Evolutionary conservation across 371 early-diverging fungal genomes (phyloP).

Genomic region (Mucor lusitanicus): DNA sequence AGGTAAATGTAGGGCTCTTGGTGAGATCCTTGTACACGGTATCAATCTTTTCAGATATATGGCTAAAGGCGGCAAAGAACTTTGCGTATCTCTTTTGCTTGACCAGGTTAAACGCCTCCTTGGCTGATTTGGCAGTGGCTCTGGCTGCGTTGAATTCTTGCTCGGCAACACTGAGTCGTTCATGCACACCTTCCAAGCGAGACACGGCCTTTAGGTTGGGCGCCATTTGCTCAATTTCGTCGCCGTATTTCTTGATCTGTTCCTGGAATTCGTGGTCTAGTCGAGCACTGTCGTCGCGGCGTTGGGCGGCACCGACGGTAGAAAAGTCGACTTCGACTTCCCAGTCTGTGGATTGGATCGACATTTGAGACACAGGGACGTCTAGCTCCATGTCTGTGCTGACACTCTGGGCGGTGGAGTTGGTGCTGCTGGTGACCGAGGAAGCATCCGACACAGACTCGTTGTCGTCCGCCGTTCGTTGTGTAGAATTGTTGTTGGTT

Average conservation of each 20-base stretch:
- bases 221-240: conserved; percentile 84
- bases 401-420: not conserved
- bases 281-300: conserved; percentile 49
- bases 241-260: conserved; percentile 59
- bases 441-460: conserved; percentile 3
- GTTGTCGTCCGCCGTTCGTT: not conserved
- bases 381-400: conserved; percentile 59
- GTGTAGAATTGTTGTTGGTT: conserved; percentile 24
- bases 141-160: conserved; percentile 82
- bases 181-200: conserved; percentile 81
- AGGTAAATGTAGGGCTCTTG: conserved; percentile 71
- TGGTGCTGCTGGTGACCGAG: not conserved
- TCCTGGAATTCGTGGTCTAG: conserved; percentile 74
- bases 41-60: conserved; percentile 89
- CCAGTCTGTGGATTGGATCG: conserved; percentile 50
- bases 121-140: conserved; percentile 74
- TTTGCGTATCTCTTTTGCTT: conserved; percentile 79
- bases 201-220: conserved; percentile 90
- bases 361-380: conserved; percentile 38
- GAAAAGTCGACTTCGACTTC: conserved; percentile 65
- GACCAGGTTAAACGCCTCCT: conserved; percentile 79
- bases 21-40: conserved; percentile 96
- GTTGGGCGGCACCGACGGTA: conserved; percentile 49
- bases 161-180: conserved; percentile 77
- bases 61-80: conserved; percentile 91